phyloP scores from a whole-genome alignment of 1,284 basidiomycete species.

The Microbotryum saponariae region DNA sequence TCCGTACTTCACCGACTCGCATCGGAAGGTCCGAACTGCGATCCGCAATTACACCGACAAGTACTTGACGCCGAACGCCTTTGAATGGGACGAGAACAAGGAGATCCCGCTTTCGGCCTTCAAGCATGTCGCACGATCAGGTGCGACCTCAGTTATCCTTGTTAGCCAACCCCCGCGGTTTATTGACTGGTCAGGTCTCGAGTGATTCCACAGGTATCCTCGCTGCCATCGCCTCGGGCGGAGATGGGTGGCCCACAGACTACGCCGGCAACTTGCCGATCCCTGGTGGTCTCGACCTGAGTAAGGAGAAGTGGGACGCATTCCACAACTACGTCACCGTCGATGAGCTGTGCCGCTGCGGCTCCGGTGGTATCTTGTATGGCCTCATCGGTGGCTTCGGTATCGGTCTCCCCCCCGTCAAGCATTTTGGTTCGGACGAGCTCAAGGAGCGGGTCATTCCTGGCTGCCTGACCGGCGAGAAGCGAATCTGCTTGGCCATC shows the following conservation, averaged over 20 bases:
- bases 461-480: slow-evolving; percentile 42
- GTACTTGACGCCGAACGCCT: slow-evolving; percentile 29
- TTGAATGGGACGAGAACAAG: slow-evolving; percentile 31
- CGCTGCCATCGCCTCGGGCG: slow-evolving; percentile 23
- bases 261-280: slow-evolving; percentile 34
- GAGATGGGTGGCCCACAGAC: slow-evolving; percentile 17
- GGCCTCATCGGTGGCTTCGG: slow-evolving; percentile 43
- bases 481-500: slow-evolving; percentile 43
- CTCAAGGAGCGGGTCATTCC: slow-evolving; percentile 42
- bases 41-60: slow-evolving; percentile 39
- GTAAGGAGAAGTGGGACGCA: slow-evolving; percentile 37
- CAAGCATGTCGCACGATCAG: slow-evolving; percentile 37
- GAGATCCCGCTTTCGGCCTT: slow-evolving; percentile 33
- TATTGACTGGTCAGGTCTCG: too few species aligned
- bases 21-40: slow-evolving; percentile 40
- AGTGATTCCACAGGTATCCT: slow-evolving; percentile 15
- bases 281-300: slow-evolving; percentile 40
- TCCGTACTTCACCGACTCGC: slow-evolving; percentile 44
- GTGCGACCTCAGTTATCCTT: neutral
- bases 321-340: slow-evolving; percentile 32
- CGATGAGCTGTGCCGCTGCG: slow-evolving; percentile 30
- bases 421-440: slow-evolving; percentile 42
- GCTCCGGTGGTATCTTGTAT: slow-evolving; percentile 25
- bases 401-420: slow-evolving; percentile 38
- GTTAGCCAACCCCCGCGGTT: neutral